phyloP scores from a whole-genome alignment of 148 eudicot species.

The Chenopodium suecicum region DNA sequence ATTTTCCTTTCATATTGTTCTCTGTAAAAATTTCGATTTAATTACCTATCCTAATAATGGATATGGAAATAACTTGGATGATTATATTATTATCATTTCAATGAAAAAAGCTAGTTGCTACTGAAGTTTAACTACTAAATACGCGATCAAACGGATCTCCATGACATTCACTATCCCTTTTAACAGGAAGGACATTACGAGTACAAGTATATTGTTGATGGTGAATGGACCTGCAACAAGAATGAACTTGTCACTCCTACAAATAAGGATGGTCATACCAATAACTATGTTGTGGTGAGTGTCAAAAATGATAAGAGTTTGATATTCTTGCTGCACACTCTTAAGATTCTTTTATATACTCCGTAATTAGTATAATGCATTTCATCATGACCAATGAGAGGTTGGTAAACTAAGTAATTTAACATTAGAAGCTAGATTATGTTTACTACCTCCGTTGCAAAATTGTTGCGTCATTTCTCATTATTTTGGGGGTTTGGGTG shows the following conservation, averaged over 20 bases:
- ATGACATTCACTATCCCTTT: not conserved
- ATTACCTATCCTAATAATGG: not conserved
- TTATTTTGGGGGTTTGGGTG: no score
- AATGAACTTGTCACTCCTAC: slow-evolving; percentile 57
- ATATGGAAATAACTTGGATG: not conserved
- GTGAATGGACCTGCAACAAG: slow-evolving; percentile 75
- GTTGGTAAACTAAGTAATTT: not conserved
- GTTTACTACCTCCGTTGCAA: no score
- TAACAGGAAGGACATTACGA: slow-evolving; percentile 80
- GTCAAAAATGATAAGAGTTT: not conserved
- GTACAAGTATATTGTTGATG: slow-evolving; percentile 88
- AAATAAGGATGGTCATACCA: slow-evolving; percentile 75
- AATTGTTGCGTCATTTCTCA: no score
- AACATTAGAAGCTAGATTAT: not conserved
- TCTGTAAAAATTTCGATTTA: not conserved
- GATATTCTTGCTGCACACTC: not conserved
- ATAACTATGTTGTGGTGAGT: slow-evolving; percentile 72
- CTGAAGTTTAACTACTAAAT: not conserved
- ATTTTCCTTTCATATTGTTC: not conserved
- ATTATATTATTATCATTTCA: not conserved
- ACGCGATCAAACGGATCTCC: not conserved
- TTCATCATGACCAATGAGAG: not conserved
- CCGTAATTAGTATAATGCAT: not conserved
- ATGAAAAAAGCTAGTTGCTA: not conserved
- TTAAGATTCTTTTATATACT: no score